Conservation (phyloP, 1,139 yeast genomes). For the Pichia sp. region DNA sequence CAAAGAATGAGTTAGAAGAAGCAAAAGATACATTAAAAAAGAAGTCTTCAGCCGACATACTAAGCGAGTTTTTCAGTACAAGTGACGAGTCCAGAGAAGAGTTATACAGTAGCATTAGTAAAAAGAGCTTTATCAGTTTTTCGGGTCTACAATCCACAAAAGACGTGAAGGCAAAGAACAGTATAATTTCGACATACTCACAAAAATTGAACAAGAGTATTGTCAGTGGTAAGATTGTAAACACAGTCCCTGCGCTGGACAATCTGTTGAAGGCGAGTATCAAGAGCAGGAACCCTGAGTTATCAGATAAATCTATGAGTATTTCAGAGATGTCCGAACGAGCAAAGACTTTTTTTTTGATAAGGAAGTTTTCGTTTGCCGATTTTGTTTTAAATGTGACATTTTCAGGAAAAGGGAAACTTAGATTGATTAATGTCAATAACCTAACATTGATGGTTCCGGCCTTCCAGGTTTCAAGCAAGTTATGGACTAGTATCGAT, state of each 20-base stretch:
- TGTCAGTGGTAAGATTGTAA: background rate
- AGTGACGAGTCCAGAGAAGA: background rate
- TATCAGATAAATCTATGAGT: background rate
- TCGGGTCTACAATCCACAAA: background rate
- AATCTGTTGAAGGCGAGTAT: constrained; percentile 1
- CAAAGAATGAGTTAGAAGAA: background rate
- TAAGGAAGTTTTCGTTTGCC: constrained; percentile 44
- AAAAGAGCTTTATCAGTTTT: background rate
- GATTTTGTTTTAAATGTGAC: constrained; percentile 52
- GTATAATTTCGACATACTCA: constrained; percentile 6
- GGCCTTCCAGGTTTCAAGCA: constrained; percentile 42
- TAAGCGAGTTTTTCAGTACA: background rate
- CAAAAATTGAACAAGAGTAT: constrained; percentile 8
- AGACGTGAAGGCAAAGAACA: background rate
- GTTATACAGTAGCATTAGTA: background rate
- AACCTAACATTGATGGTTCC: constrained; percentile 55
- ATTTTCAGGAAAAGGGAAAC: constrained; percentile 54
- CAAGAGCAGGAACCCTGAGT: background rate
- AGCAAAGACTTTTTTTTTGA: constrained; percentile 54
- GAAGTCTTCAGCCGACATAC: background rate
- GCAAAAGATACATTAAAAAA: background rate
- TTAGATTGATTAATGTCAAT: constrained; percentile 56
- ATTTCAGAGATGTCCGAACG: constrained; percentile 46
- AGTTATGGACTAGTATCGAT: constrained; percentile 52
- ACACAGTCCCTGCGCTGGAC: constrained; percentile 4